These are phyloP conservation scores for Coccomyxa subellipsoidea DNA, from an alignment of 163 green algal species.

Conservation along the genomic window DNA sequence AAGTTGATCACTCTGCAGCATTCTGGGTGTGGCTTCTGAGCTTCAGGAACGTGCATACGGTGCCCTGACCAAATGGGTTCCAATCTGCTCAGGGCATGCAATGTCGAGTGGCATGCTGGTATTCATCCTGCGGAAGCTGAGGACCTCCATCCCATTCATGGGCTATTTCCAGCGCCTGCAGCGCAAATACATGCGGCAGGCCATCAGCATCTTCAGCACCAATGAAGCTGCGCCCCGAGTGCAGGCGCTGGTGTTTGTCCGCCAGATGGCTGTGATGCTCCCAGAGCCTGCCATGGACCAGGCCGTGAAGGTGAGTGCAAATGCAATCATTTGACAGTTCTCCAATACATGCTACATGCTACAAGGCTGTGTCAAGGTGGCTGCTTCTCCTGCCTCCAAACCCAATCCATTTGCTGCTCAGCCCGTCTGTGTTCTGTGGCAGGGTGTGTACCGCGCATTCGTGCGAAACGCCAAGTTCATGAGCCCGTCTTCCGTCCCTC, in stretches of 20 bases:
- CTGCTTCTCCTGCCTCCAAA: no score
- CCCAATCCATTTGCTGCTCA: no score
- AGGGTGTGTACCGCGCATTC: constrained; percentile 77
- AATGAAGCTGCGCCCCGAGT: constrained; percentile 20
- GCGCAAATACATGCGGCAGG: constrained; percentile 64
- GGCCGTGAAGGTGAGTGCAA: constrained; percentile 55
- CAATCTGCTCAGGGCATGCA: constrained; percentile 48
- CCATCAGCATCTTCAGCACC: constrained; percentile 39
- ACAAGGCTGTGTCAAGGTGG: no score
- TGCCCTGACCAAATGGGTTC: background rate
- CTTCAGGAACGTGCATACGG: no score
- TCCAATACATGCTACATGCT: no score
- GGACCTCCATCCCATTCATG: constrained; percentile 63
- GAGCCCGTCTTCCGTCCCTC: constrained; percentile 55
- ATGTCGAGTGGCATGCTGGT: constrained; percentile 77
- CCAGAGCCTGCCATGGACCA: constrained; percentile 60
- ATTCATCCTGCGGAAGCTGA: constrained; percentile 79
- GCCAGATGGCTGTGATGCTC: constrained; percentile 64
- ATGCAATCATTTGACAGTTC: no score
- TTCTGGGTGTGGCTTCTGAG: background rate
- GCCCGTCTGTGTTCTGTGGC: background rate
- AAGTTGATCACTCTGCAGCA: background rate
- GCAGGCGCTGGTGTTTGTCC: constrained; percentile 84
- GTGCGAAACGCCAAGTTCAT: constrained; percentile 85
- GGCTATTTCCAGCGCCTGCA: constrained; percentile 58